Evolutionary conservation across 768 basidiomycete genomes (phyloP).

Genomic region (Leccinum variicolor): DNA sequence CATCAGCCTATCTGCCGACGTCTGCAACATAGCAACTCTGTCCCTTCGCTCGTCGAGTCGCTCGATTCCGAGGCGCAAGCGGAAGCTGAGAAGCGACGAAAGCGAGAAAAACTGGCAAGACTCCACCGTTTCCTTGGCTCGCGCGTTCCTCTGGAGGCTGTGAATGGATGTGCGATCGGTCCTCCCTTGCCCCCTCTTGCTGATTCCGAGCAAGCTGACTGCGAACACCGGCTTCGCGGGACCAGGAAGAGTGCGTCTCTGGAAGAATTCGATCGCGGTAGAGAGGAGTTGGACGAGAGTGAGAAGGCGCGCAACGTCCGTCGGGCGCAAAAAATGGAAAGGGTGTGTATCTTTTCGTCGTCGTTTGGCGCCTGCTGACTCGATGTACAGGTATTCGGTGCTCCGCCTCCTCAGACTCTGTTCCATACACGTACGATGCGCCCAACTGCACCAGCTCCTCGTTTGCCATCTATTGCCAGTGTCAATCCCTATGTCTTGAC

Average conservation of each 20-base stretch:
- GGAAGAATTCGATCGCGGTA: constrained; percentile 58
- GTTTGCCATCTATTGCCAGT: constrained; percentile 20
- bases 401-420: constrained; percentile 74
- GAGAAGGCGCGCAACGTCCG: constrained; percentile 81
- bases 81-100: constrained; percentile 63
- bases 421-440: constrained; percentile 62
- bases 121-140: constrained; percentile 87
- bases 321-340: constrained; percentile 84
- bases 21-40: constrained; percentile 37
- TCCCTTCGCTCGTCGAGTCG: constrained; percentile 47
- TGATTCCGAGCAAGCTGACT: constrained; percentile 26
- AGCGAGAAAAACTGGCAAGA: constrained; percentile 74
- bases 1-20: constrained; percentile 18
- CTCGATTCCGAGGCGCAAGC: constrained; percentile 50
- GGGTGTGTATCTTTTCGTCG: constrained; percentile 41
- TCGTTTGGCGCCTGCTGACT: neutral
- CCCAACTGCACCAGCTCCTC: constrained; percentile 29
- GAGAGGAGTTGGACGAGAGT: constrained; percentile 64
- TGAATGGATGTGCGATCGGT: constrained; percentile 45
- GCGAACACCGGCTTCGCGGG: constrained; percentile 44
- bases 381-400: constrained; percentile 67
- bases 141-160: constrained; percentile 66
- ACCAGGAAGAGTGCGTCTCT: constrained; percentile 42
- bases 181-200: constrained; percentile 32
- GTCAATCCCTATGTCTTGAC: constrained; percentile 19